phyloP scores from a whole-genome alignment of 768 basidiomycete genomes.

The Erythrobasidium yunnanense region DNA sequence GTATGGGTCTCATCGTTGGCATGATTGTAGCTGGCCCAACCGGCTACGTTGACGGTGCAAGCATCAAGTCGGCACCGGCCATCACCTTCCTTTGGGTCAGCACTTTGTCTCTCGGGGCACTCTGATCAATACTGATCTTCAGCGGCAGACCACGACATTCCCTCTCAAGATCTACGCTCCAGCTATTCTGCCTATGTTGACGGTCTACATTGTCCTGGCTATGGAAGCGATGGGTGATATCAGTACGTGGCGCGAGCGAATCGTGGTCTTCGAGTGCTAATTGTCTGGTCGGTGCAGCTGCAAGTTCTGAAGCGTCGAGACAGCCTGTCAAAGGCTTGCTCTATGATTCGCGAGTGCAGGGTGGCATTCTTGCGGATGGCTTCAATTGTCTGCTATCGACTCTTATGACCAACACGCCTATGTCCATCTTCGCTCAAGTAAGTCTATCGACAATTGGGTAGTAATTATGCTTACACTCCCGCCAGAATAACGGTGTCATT shows the following conservation, averaged over 20 bases:
- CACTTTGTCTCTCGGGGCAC: constrained; percentile 53
- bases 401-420: constrained; percentile 66
- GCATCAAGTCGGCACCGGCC: constrained; percentile 57
- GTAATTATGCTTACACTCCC: too few species aligned
- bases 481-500: constrained; percentile 43
- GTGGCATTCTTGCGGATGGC: constrained; percentile 71
- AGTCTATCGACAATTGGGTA: too few species aligned
- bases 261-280: background rate
- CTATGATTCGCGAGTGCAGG: constrained; percentile 73
- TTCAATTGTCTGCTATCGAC: constrained; percentile 67
- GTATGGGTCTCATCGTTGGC: constrained; percentile 32
- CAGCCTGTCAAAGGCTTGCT: constrained; percentile 61
- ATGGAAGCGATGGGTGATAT: constrained; percentile 78
- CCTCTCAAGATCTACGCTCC: constrained; percentile 66
- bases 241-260: constrained; percentile 36
- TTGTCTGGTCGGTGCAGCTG: constrained; percentile 45
- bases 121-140: background rate
- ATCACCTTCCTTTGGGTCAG: constrained; percentile 59
- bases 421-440: constrained; percentile 73
- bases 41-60: constrained; percentile 62
- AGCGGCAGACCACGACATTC: constrained; percentile 56
- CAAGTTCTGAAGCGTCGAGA: constrained; percentile 68
- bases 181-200: constrained; percentile 54
- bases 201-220: constrained; percentile 58
- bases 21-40: constrained; percentile 66